phyloP scores from a whole-genome alignment of 352 stramenopile genomes.

The Phytophthora cajani region DNA sequence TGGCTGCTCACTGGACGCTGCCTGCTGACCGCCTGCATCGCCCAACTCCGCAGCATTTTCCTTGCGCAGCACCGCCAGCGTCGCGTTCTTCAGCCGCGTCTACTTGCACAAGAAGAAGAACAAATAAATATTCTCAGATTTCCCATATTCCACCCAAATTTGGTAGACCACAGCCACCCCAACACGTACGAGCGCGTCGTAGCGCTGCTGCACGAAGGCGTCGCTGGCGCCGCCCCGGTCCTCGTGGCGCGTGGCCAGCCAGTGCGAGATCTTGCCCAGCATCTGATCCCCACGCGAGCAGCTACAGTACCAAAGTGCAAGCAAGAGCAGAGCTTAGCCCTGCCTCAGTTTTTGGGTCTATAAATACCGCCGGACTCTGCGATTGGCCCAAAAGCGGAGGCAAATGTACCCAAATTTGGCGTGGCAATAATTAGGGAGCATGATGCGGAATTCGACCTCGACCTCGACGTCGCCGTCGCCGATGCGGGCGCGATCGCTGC shows the following conservation, averaged over 20 bases:
- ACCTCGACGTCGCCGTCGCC: conserved; percentile 20
- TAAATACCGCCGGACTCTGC: conserved; percentile 23
- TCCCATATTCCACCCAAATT: background rate
- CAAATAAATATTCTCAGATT: background rate
- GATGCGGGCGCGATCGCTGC: conserved; percentile 36
- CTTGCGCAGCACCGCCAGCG: conserved; percentile 57
- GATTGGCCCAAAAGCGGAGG: conserved; percentile 26
- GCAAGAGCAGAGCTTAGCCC: background rate
- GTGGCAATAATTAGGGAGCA: conserved; percentile 9
- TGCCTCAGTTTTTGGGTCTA: conserved; percentile 14
- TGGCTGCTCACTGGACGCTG: background rate
- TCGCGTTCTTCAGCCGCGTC: conserved; percentile 75
- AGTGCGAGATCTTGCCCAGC: conserved; percentile 72
- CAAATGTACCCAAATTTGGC: background rate
- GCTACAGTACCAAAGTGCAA: conserved; percentile 8
- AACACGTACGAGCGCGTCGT: conserved; percentile 63
- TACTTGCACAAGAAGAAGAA: conserved; percentile 21
- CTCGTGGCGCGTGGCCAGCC: conserved; percentile 66
- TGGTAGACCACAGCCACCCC: background rate
- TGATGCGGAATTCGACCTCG: conserved; percentile 11
- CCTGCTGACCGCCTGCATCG: conserved; percentile 12
- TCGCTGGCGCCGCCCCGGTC: conserved; percentile 44
- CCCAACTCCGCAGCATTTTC: conserved; percentile 34
- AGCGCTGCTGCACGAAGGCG: conserved; percentile 58
- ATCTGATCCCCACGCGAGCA: conserved; percentile 32